Evolutionary conservation across 208 protist genomes (phyloP).

Genomic region (Crithidia sp.): DNA sequence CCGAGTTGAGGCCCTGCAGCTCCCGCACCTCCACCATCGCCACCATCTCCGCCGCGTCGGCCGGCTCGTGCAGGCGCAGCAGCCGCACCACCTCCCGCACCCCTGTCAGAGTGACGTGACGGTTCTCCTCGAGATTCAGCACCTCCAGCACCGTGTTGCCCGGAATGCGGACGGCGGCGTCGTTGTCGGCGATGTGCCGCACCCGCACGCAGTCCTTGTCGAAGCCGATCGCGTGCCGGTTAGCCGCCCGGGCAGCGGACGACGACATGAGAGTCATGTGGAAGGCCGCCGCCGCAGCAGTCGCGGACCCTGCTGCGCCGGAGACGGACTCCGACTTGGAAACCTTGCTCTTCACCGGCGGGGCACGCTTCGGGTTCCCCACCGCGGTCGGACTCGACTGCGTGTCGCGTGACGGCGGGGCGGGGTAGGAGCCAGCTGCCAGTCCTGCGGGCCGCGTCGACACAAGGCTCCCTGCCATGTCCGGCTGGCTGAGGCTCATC

Average conservation of each 20-base stretch:
- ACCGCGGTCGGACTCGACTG: constrained; percentile 23
- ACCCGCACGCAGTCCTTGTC: constrained; percentile 83
- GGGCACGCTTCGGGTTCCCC: constrained; percentile 25
- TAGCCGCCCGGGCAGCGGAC: constrained; percentile 32
- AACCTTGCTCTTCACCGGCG: constrained; percentile 24
- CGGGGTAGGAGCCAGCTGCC: not conserved
- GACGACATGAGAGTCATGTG: constrained; percentile 11
- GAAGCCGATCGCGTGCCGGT: constrained; percentile 61
- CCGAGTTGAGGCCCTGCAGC: constrained; percentile 2
- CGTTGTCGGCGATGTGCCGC: constrained; percentile 37
- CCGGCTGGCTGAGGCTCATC: not conserved
- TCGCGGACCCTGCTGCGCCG: not conserved
- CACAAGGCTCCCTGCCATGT: not conserved
- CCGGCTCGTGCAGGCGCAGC: constrained; percentile 70
- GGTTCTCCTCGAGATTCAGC: constrained; percentile 82
- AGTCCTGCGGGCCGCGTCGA: not conserved
- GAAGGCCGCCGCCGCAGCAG: constrained; percentile 5
- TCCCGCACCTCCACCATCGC: constrained; percentile 39
- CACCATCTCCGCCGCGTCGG: constrained; percentile 62
- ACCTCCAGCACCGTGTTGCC: constrained; percentile 88
- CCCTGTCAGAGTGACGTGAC: constrained; percentile 56
- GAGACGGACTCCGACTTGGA: constrained; percentile 19
- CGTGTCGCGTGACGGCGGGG: constrained; percentile 20
- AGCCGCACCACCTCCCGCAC: constrained; percentile 67
- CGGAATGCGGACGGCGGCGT: constrained; percentile 65